phyloP scores from a whole-genome alignment of 1,284 basidiomycete species.

The Rhodofomes roseus region DNA sequence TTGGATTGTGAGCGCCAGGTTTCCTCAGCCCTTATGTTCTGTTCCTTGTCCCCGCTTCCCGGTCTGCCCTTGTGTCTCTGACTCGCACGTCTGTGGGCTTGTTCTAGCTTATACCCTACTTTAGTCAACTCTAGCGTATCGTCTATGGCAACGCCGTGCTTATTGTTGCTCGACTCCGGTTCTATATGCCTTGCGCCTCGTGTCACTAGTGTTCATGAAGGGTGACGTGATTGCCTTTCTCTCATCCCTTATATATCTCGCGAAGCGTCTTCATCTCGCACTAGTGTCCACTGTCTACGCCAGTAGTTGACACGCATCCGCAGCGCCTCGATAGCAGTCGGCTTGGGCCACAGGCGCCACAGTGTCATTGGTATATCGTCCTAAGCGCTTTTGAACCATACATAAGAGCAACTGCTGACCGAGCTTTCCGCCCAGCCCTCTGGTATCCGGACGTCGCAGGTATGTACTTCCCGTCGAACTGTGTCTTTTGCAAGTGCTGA shows the following conservation, averaged over 20 bases:
- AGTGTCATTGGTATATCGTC: not conserved
- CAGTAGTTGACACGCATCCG: not conserved
- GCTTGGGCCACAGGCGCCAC: not conserved
- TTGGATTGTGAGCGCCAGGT: slow-evolving; percentile 44
- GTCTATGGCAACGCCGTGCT: not conserved
- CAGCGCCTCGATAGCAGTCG: not conserved
- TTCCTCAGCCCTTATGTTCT: not conserved
- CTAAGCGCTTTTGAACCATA: not conserved
- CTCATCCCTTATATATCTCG: not conserved
- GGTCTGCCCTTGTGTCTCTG: not conserved
- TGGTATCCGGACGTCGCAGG: not conserved
- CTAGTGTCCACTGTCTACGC: not conserved
- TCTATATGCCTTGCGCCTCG: not conserved
- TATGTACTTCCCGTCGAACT: not conserved
- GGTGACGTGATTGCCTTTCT: not conserved
- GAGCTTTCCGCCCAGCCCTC: not conserved
- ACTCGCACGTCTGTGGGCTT: not conserved
- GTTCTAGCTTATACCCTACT: no score
- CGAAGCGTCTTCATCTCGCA: not conserved
- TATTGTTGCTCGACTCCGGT: not conserved
- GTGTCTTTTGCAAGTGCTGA: not conserved
- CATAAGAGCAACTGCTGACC: not conserved
- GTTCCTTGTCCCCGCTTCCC: not conserved
- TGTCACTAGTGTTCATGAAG: not conserved
- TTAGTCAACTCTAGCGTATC: no score